These are phyloP conservation scores for Turnera subulata DNA, from an alignment of 345 rosid species.

Conservation along the genomic window DNA sequence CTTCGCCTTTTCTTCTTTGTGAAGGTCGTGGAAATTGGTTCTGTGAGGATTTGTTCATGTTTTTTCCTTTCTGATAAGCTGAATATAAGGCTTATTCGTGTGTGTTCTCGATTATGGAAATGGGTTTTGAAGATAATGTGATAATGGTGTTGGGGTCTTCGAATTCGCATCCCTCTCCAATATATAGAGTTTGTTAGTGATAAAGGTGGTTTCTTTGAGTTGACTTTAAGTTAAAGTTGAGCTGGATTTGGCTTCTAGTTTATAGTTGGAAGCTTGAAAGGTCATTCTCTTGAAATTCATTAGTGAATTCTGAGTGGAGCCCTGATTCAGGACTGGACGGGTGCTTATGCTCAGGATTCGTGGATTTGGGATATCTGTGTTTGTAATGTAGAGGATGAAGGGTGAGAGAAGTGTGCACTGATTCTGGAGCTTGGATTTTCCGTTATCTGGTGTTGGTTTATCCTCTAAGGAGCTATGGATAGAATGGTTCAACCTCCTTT, in stretches of 20 bases:
- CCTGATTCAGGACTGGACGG: not conserved
- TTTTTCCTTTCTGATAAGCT: too few species aligned
- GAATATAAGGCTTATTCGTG: conserved; percentile 17
- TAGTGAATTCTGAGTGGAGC: not conserved
- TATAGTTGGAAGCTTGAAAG: conserved; percentile 4
- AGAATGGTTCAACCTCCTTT: conserved; percentile 70
- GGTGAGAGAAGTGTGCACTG: conserved; percentile 16
- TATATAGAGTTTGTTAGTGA: not conserved
- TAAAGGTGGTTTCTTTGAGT: not conserved
- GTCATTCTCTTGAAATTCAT: conserved; percentile 3
- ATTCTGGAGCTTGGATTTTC: conserved; percentile 25
- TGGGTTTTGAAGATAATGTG: conserved; percentile 25
- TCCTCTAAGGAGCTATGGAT: conserved; percentile 41
- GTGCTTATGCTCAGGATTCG: conserved; percentile 3
- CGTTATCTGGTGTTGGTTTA: conserved; percentile 19
- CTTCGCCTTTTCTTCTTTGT: conserved; percentile 6
- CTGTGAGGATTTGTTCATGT: not conserved
- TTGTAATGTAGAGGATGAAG: conserved; percentile 13
- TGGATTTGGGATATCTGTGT: conserved; percentile 10
- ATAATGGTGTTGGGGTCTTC: conserved; percentile 16
- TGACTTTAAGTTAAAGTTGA: conserved; percentile 7
- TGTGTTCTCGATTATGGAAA: conserved; percentile 29
- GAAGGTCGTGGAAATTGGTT: conserved; percentile 4
- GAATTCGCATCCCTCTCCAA: conserved; percentile 6
- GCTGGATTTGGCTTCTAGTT: conserved; percentile 2